These are phyloP conservation scores for Ilex paraguariensis DNA, from an alignment of 305 asterid genomes.

Conservation along the genomic window DNA sequence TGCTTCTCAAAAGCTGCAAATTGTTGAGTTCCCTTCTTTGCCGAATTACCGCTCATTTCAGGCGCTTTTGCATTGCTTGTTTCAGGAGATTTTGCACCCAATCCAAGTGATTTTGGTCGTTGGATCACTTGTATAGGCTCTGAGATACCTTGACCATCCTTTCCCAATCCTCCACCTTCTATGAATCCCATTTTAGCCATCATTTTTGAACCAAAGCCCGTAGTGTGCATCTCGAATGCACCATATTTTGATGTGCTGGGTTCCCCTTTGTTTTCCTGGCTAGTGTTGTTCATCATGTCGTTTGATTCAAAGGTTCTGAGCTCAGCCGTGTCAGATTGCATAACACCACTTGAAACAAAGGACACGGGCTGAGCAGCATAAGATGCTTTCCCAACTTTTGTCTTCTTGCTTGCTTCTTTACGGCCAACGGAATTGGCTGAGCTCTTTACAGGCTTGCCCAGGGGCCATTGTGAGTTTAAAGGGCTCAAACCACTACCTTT, in stretches of 20 bases:
- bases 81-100: conserved; percentile 76
- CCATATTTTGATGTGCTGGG: conserved; percentile 41
- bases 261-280: conserved; percentile 25
- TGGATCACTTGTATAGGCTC: conserved; percentile 74
- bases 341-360: conserved; percentile 74
- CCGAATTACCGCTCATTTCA: conserved; percentile 27
- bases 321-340: conserved; percentile 45
- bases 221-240: conserved; percentile 89
- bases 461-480: conserved; percentile 25
- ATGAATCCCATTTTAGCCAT: conserved; percentile 95
- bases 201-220: conserved; percentile 97
- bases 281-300: conserved; percentile 23
- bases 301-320: conserved; percentile 19
- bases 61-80: conserved; percentile 4
- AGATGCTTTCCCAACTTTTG: conserved; percentile 38
- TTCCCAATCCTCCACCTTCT: conserved; percentile 85
- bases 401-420: conserved; percentile 39
- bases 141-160: conserved; percentile 77
- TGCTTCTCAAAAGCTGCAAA: conserved; percentile 81
- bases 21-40: conserved; percentile 26
- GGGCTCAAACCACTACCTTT: conserved; percentile 24
- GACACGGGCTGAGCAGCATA: conserved; percentile 76
- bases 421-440: conserved; percentile 19
- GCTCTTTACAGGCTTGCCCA: conserved; percentile 29
- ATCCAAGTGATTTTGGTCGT: conserved; percentile 89